phyloP scores from a whole-genome alignment of 805 yeast species.

The Zygoascus flipseniorum region DNA sequence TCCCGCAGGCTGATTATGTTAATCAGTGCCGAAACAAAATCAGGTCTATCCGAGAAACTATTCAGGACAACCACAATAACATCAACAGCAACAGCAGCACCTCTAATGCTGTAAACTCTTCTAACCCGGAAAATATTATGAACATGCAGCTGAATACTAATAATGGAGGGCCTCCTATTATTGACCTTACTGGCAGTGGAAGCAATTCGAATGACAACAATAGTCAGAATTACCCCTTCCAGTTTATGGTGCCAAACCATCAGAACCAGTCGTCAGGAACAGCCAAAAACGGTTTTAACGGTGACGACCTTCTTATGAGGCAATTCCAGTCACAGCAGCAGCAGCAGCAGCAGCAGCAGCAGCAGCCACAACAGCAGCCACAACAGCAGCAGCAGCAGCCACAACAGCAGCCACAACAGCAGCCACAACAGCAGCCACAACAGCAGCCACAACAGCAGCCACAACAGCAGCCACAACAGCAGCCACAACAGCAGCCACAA shows the following conservation, averaged over 20 bases:
- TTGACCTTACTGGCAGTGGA: background rate
- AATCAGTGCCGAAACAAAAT: slow-evolving; percentile 20
- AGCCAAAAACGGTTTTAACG: slow-evolving; percentile 9
- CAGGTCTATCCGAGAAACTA: slow-evolving; percentile 6
- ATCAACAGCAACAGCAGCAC: slow-evolving; percentile 15
- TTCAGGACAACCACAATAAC: slow-evolving; percentile 11
- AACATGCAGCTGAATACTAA: slow-evolving; percentile 9
- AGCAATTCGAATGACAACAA: slow-evolving; percentile 1
- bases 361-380: slow-evolving; percentile 17
- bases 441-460: slow-evolving; percentile 18
- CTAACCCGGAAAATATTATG: slow-evolving; percentile 4
- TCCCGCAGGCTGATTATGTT: slow-evolving; percentile 18
- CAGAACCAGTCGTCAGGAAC: background rate
- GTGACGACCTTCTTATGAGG: slow-evolving; percentile 5
- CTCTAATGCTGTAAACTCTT: background rate
- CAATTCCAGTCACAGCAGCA: background rate
- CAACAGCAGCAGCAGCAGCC: slow-evolving; percentile 8
- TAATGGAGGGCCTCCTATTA: background rate
- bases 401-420: background rate
- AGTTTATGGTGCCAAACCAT: background rate
- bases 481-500: slow-evolving; percentile 14
- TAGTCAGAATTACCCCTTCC: background rate
- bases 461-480: slow-evolving; percentile 9
- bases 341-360: slow-evolving; percentile 17
- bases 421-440: slow-evolving; percentile 1